These are phyloP conservation scores for Fusarium nelsonii DNA, from an alignment of 2,329 filamentous ascomycete species.

Conservation along the genomic window DNA sequence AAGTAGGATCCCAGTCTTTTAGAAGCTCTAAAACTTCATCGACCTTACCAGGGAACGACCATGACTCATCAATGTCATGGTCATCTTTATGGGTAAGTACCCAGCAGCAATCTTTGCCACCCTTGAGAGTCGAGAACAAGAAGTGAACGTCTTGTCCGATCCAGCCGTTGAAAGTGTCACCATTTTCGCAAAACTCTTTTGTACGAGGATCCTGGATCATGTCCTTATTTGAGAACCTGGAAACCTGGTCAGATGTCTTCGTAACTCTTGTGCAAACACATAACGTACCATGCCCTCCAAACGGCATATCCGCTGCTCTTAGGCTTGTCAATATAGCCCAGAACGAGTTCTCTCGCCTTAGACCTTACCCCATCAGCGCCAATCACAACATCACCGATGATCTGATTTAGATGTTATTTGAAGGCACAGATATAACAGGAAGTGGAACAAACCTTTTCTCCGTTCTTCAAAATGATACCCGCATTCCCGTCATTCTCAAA, in stretches of 20 bases:
- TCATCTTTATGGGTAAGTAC: constrained; percentile 63
- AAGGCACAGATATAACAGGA: fast-evolving
- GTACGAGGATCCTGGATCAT: constrained; percentile 65
- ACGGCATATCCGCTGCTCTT: constrained; percentile 42
- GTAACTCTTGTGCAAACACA: fast-evolving
- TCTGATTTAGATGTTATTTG: constrained; percentile 6
- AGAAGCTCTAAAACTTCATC: constrained; percentile 32
- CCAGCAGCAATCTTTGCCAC: constrained; percentile 62
- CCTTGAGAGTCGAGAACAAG: constrained; percentile 67
- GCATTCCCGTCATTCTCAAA: constrained; percentile 8
- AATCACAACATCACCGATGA: constrained; percentile 33
- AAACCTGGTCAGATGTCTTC: background rate
- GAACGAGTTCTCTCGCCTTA: constrained; percentile 37
- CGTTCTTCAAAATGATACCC: constrained; percentile 26
- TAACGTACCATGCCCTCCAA: constrained; percentile 63
- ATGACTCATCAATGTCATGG: constrained; percentile 38
- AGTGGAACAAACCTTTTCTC: constrained; percentile 5
- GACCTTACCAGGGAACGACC: constrained; percentile 38
- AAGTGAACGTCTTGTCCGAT: constrained; percentile 58
- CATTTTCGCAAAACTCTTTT: constrained; percentile 65
- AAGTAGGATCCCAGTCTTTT: constrained; percentile 27
- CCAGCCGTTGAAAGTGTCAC: constrained; percentile 71
- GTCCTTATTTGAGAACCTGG: constrained; percentile 56
- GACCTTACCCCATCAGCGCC: constrained; percentile 40
- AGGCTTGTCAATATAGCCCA: constrained; percentile 29